Base-by-base conservation (phyloP, 1,284 basidiomycete species). In the Peniophora sp. region DNA sequence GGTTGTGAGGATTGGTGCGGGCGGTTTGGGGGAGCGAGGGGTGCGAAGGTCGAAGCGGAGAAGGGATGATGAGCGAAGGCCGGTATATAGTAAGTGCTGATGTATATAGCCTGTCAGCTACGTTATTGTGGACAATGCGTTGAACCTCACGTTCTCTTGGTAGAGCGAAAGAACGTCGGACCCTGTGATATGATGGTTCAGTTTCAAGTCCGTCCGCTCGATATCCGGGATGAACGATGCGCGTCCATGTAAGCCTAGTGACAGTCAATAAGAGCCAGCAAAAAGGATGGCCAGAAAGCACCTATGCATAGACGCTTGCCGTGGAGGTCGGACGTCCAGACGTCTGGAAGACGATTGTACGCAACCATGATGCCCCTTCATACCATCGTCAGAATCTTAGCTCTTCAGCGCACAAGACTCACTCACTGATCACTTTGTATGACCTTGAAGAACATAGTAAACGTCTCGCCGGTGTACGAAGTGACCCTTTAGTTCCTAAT, bases 121-220 rank as follows among this genome's bases (percentile, higher is more conserved):
- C 20, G 16, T 10, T 12, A 41, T 35, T 17, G 32, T 41, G 25
- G 12, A 35, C 16, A 38, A 51, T 48, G 19, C 14, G 34, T 8
- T 35, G 27, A 23, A 36, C 61, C 70, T 17, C 51, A 83, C 84
- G 35, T 73, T 63, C 44, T 69, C 59, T 56, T 79, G 78, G 46
- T 69, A 62, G 17, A 85, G 64, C 8, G 82, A 63, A 54, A 87
- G 75, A 0, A 85, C 79, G 58, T 86, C 84, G 48, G 81, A 84
- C 19, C 70, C 58, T 0, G 81, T 83, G 22, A 71, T 61, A 8
- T 83, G 60, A 52, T 32, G 27, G 27, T 65, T 58, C 32, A 56
- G 53, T 8, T 61, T 58, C n/a, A 66, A 61, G 6, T 61, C 56
- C 20, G 57, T 57, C 8, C 58, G 48, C 19, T 75, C 72, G 43